Evolutionary conservation across 768 basidiomycete genomes (phyloP), one percentile per base, ranked within the genome.

Genomic region (Ramaria sp.): DNA sequence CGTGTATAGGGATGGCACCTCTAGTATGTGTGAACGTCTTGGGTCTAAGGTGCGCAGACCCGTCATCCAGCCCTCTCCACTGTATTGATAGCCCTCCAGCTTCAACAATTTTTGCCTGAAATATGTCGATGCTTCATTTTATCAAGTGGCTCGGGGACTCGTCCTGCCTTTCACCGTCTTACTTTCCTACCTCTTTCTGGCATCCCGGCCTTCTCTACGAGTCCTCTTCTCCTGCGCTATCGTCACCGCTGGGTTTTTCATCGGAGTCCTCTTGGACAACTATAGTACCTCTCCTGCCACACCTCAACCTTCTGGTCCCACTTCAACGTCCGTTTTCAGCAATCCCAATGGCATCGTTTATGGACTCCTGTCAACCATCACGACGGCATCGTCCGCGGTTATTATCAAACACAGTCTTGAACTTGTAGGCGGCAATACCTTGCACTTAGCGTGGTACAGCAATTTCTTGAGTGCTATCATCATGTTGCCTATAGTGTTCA

Each of bases 121-220:
- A 81, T 90, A 87, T 63, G 93, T 96, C 61, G 92, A 93, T 55
- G 89, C 90, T 12, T 93, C 91, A 0, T 92, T 95, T 69, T 93
- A 95, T 67, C 93, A 95, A 71, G 86, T 98, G 58, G 94, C 94
- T 0, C 85, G 94, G 15, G 94, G 94, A 9, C 77, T 98, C 57
- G 81, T 98, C 27, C 81, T 98, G 22, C 94, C 95, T 0, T 87
- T 92, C 74, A 98, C 95, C 16, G 91, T 96, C 61, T 71, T 73
- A 62, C 84, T 90, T n/a, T 93, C 94, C 39, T 86, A 78, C 66
- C 25, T 88, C 62, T 71, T 89, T 64, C 81, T 96, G 30, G 75
- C 82, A 58, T 66, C 88, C 8, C 78, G 84, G 5, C 90, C 93
- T 1, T 88, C 90, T 16, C 64, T 82, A 5, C 76, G 76, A 30